phyloP scores from a whole-genome alignment of 331 rosid species.

The Malus hybrid region DNA sequence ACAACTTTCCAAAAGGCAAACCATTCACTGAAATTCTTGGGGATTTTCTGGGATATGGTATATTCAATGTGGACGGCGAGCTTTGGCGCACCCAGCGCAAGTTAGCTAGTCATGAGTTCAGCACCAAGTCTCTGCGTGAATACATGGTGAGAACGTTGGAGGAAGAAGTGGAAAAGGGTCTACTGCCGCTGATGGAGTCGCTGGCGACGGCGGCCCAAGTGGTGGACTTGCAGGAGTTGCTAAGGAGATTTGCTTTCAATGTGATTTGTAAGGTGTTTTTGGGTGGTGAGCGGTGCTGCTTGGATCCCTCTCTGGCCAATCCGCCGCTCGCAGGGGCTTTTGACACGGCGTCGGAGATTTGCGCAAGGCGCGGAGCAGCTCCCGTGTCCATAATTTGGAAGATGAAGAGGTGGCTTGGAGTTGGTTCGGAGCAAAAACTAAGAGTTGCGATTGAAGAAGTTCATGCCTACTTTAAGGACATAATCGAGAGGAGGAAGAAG shows the following conservation, averaged over 20 bases:
- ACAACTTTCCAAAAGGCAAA: constrained; percentile 81
- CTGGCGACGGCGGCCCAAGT: constrained; percentile 13
- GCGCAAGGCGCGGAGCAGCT: constrained; percentile 63
- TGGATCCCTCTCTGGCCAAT: constrained; percentile 43
- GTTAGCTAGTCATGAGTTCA: constrained; percentile 64
- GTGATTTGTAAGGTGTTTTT: constrained; percentile 50
- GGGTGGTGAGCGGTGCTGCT: constrained; percentile 36
- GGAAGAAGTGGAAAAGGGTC: constrained; percentile 36
- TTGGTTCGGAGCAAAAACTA: constrained; percentile 67
- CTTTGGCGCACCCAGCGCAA: constrained; percentile 59
- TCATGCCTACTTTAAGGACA: constrained; percentile 38
- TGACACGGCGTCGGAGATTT: constrained; percentile 56
- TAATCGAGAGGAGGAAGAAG: constrained; percentile 39
- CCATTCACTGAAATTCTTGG: constrained; percentile 73
- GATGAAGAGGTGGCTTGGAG: constrained; percentile 58
- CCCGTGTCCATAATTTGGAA: constrained; percentile 65
- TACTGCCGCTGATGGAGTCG: constrained; percentile 49
- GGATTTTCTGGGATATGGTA: constrained; percentile 75
- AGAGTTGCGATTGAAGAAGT: constrained; percentile 49
- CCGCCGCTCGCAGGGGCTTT: constrained; percentile 47
- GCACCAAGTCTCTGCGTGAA: constrained; percentile 45
- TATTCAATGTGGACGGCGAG: constrained; percentile 83
- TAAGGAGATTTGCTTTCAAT: constrained; percentile 59
- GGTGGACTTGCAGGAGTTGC: constrained; percentile 65
- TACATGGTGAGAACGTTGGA: constrained; percentile 34